Conservation (phyloP, 495 filamentous ascomycete species). For the Xylaria scruposa region DNA sequence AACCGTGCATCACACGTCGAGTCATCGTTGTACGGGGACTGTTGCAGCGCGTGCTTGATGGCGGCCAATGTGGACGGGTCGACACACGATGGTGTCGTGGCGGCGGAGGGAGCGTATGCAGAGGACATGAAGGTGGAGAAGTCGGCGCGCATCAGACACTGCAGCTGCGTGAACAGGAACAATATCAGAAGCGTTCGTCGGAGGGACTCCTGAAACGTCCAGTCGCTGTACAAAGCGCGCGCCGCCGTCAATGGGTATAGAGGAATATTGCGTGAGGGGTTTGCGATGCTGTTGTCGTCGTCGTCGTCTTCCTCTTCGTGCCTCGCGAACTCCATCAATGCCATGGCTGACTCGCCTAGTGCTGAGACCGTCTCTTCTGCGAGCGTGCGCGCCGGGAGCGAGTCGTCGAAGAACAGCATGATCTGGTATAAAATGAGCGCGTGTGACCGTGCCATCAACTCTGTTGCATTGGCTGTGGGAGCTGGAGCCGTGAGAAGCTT, state of each 20-base stretch:
- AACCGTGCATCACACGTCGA: constrained; percentile 45
- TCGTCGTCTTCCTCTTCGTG: constrained; percentile 26
- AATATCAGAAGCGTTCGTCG: constrained; percentile 53
- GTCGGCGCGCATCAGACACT: constrained; percentile 42
- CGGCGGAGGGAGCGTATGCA: neutral
- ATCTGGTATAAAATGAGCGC: constrained; percentile 59
- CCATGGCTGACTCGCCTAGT: constrained; percentile 44
- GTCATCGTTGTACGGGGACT: neutral
- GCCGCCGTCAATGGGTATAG: constrained; percentile 46
- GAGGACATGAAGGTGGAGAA: neutral
- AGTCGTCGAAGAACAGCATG: constrained; percentile 59
- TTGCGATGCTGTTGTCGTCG: constrained; percentile 24
- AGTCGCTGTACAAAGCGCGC: constrained; percentile 50
- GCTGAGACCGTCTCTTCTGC: constrained; percentile 47
- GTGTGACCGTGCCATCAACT: constrained; percentile 49
- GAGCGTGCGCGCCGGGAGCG: constrained; percentile 46
- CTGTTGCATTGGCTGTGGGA: constrained; percentile 33
- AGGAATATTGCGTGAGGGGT: constrained; percentile 42
- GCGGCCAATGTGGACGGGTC: constrained; percentile 12
- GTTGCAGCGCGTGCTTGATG: constrained; percentile 5
- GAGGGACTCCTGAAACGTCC: constrained; percentile 56
- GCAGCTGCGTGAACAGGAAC: constrained; percentile 49
- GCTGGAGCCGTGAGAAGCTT: constrained; percentile 46
- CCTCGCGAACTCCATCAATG: constrained; percentile 30
- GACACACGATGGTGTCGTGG: too few species aligned